phyloP scores from a whole-genome alignment of 2,329 filamentous ascomycete genomes.

The Calonectria pauciramosa region DNA sequence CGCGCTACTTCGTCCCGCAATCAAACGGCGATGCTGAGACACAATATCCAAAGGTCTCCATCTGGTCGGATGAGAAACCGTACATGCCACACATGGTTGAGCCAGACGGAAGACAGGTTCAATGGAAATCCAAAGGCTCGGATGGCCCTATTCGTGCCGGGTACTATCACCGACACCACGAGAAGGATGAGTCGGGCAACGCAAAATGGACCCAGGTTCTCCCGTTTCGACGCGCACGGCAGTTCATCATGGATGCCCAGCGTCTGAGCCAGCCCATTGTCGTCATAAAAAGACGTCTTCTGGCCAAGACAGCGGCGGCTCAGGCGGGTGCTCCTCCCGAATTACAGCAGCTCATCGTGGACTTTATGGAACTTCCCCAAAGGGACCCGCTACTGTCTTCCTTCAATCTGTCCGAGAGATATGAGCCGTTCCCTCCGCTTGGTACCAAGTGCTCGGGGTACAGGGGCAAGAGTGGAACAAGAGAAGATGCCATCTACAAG shows the following conservation, averaged over 20 bases:
- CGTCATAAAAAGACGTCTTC: neutral
- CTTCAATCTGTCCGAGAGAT: neutral
- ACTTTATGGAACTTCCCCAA: neutral
- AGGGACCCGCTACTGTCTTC: neutral
- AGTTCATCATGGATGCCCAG: constrained; percentile 12
- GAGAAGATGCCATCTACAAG: neutral
- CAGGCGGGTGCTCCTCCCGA: neutral
- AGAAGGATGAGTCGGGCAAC: neutral
- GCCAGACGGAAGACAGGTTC: neutral
- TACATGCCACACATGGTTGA: neutral
- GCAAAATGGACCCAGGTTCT: neutral
- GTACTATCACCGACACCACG: neutral
- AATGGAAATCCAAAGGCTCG: neutral
- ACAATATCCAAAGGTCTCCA: neutral
- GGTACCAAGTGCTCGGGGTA: neutral
- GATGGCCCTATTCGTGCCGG: constrained; percentile 7
- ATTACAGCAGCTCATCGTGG: neutral
- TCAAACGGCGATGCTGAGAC: neutral
- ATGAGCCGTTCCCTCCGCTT: neutral
- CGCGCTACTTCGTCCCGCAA: neutral
- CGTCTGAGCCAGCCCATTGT: neutral
- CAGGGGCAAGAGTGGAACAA: neutral
- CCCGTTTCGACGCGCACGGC: neutral
- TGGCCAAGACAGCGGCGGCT: neutral
- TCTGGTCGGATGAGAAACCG: neutral